Base-by-base conservation (phyloP, 2,329 filamentous ascomycete species). In the Aspergillus chevalieri region DNA sequence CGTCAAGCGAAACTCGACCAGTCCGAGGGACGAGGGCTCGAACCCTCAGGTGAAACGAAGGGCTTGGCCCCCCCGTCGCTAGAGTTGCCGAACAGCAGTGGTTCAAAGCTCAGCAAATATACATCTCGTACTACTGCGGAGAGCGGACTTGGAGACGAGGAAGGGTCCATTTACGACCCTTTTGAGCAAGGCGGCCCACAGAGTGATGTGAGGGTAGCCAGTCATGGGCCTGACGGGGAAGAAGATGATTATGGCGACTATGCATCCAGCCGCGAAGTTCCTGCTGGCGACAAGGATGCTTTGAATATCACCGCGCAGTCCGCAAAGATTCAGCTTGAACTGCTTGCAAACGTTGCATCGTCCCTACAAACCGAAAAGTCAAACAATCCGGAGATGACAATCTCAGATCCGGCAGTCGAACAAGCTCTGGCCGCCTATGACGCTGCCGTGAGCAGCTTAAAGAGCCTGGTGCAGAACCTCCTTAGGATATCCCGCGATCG, bases 251-350 rank as follows among this genome's bases (percentile, higher is more conserved):
- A 87, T 51, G 83, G 82, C 41, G 89, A 95, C 59, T 88, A 89
- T 55, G 85, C 81, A 33, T 95, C 89, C 60, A 86, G 85, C 47
- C 85, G 82, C 50, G 88, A 94, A 54, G 74, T 84, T 30, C 83
- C 82, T 28, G 81, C 85, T 1, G 82, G 84, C 30, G 91, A 82
- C 63, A 95, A 95, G 64, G 93, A 98, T 66, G 91, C 93, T 1
- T 91, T 97, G 70, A 92, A 92, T 66, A 97, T 98, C 62, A 96
- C 92, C 3, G 93, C 93, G 0, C 92, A 97, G 67, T 97, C 93
- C 12, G 90, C 90, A 9, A 92, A 87, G 65, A 73, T 97, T 28
- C 93, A 98, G 68, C 81, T 98, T 4, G 92, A 97, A 63, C 86
- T 95, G 39, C 81, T 98, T 57, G 84, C 86, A 6, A 85, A 88